Evolutionary conservation across 2,329 filamentous ascomycete species (phyloP).

Genomic region (Aureobasidium pullulans): DNA sequence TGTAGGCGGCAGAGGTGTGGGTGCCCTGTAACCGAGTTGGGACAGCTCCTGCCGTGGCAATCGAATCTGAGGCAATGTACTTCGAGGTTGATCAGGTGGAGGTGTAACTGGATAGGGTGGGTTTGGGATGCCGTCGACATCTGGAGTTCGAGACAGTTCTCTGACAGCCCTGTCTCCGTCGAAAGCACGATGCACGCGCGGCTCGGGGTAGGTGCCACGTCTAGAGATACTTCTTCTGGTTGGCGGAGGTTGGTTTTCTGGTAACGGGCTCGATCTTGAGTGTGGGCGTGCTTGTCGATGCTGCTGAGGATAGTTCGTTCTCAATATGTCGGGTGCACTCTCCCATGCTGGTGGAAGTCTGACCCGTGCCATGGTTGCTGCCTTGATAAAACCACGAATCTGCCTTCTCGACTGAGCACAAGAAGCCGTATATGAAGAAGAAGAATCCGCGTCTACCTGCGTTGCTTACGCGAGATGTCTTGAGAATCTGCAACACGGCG

Average conservation of each 20-base stretch:
- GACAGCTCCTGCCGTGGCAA: too few relatives aligned
- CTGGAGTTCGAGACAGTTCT: background rate
- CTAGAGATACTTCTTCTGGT: background rate
- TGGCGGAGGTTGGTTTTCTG: background rate
- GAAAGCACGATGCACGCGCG: background rate
- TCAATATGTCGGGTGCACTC: background rate
- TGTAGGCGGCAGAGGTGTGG: background rate
- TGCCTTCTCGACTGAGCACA: background rate
- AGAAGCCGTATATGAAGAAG: background rate
- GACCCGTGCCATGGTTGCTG: background rate
- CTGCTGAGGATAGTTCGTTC: background rate
- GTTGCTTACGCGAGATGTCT: background rate
- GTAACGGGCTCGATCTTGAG: background rate
- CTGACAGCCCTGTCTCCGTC: background rate
- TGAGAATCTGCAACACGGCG: background rate
- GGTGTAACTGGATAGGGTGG: constrained; percentile 9
- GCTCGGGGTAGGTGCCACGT: background rate
- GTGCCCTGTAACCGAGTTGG: background rate
- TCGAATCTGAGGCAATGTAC: background rate
- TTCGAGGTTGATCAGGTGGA: background rate
- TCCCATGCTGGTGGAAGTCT: background rate
- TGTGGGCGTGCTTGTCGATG: background rate
- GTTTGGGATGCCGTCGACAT: background rate
- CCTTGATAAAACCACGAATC: background rate
- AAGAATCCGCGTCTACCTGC: background rate